These are phyloP conservation scores for Terfezia claveryi DNA, from an alignment of 495 filamentous ascomycete genomes.

Conservation along the genomic window DNA sequence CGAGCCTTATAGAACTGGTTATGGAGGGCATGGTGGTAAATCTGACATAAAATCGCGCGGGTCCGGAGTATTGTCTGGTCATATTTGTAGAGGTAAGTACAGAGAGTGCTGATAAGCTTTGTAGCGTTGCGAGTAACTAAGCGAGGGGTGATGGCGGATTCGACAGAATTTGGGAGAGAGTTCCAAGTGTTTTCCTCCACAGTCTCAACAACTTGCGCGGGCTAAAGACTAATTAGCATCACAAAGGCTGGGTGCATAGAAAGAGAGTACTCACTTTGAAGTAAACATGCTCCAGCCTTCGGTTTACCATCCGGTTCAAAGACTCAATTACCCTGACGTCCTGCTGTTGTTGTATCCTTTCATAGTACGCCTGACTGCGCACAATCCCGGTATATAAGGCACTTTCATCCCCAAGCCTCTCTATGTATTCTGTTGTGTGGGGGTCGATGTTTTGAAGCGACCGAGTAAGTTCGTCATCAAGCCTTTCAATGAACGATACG, in stretches of 20 bases:
- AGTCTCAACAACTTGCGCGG: constrained; percentile 73
- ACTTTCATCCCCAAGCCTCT: constrained; percentile 74
- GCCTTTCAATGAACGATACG: constrained; percentile 80
- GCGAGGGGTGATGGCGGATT: constrained; percentile 64
- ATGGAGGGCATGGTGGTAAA: constrained; percentile 92
- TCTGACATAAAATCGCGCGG: constrained; percentile 91
- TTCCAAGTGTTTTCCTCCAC: constrained; percentile 88
- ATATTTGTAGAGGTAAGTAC: constrained; percentile 82
- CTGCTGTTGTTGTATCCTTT: constrained; percentile 24
- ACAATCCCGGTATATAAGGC: constrained; percentile 82
- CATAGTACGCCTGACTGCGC: constrained; percentile 65
- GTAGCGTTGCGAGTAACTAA: constrained; percentile 31
- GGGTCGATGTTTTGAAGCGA: constrained; percentile 93
- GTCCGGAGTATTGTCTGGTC: constrained; percentile 90
- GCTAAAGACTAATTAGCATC: constrained; percentile 26
- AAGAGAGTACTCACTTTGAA: constrained; percentile 49
- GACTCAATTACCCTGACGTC: constrained; percentile 44
- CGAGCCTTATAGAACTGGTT: constrained; percentile 93
- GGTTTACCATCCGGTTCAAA: constrained; percentile 78
- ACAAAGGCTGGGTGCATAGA: constrained; percentile 5
- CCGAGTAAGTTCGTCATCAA: constrained; percentile 93
- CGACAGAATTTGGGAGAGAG: constrained; percentile 42
- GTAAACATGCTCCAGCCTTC: constrained; percentile 88
- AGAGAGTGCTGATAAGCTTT: constrained; percentile 62
- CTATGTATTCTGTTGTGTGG: constrained; percentile 96